These are phyloP conservation scores for Collybia sordida DNA, from an alignment of 768 basidiomycete species.

Conservation along the genomic window DNA sequence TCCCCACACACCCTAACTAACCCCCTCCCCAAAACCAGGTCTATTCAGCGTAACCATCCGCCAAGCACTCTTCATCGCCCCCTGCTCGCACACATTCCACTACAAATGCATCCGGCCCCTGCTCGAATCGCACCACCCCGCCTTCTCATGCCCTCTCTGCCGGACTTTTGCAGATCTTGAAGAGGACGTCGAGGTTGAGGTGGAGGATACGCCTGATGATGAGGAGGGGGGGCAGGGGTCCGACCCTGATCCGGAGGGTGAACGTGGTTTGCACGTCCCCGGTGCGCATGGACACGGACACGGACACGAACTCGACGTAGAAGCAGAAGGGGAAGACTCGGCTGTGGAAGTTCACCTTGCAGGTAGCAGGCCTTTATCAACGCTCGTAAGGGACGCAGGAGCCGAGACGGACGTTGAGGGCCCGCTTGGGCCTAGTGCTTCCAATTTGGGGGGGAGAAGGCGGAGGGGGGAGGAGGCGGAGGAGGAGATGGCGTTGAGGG, in stretches of 20 bases:
- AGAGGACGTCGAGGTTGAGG: slow-evolving; percentile 79
- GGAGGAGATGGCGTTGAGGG: slow-evolving; percentile 9
- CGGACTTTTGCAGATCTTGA: slow-evolving; percentile 94
- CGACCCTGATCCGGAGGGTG: background rate
- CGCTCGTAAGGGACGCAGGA: slow-evolving; percentile 17
- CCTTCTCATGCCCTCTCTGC: slow-evolving; percentile 94
- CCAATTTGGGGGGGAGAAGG: background rate
- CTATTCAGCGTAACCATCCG: slow-evolving; percentile 89
- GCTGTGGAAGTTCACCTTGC: slow-evolving; percentile 6
- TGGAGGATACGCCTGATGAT: slow-evolving; percentile 23
- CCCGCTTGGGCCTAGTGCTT: background rate
- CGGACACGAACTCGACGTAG: slow-evolving; percentile 6
- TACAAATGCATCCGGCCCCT: slow-evolving; percentile 97
- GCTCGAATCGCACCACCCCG: slow-evolving; percentile 84
- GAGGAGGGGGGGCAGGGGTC: slow-evolving; percentile 20
- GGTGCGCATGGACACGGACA: background rate
- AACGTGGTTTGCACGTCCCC: no score
- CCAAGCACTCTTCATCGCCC: slow-evolving; percentile 96
- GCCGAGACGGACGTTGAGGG: slow-evolving; percentile 12
- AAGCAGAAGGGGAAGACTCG: slow-evolving; percentile 10
- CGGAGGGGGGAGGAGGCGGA: slow-evolving; percentile 7
- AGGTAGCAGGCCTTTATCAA: slow-evolving; percentile 10
- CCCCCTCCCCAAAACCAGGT: slow-evolving; percentile 25
- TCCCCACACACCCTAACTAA: no score
- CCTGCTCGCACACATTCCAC: slow-evolving; percentile 95